phyloP scores from a whole-genome alignment of 192 early-diverging fungal genomes.

The Podila epigama region DNA sequence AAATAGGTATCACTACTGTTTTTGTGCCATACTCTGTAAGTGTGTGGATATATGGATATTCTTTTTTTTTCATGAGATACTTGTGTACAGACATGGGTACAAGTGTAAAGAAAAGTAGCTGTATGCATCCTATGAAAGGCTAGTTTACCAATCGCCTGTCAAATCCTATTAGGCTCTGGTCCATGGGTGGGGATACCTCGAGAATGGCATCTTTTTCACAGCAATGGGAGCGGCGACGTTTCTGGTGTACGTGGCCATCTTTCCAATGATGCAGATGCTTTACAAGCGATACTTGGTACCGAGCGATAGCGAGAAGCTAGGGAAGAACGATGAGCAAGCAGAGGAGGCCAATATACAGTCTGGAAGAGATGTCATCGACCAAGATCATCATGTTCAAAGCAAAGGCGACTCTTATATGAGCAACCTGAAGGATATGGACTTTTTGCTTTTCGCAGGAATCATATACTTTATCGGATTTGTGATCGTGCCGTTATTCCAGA shows the following conservation, averaged over 20 bases:
- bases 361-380: no score
- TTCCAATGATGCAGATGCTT: not conserved
- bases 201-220: not conserved
- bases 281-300: not conserved
- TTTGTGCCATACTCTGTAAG: conserved; percentile 17
- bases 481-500: conserved; percentile 2
- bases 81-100: not conserved
- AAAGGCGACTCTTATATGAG: no score
- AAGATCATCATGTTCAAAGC: not conserved
- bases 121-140: no score
- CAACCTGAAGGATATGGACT: not conserved
- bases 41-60: not conserved
- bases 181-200: not conserved
- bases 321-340: not conserved
- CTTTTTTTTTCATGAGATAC: not conserved
- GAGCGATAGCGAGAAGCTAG: not conserved
- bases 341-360: no score
- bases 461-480: conserved; percentile 3
- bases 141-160: not conserved
- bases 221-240: not conserved
- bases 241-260: conserved; percentile 5
- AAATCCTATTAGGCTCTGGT: conserved; percentile 6
- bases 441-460: not conserved
- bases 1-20: not conserved
- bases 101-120: not conserved